Conservation (phyloP, 345 rosid species). For the Crucihimalaya himalaica region DNA sequence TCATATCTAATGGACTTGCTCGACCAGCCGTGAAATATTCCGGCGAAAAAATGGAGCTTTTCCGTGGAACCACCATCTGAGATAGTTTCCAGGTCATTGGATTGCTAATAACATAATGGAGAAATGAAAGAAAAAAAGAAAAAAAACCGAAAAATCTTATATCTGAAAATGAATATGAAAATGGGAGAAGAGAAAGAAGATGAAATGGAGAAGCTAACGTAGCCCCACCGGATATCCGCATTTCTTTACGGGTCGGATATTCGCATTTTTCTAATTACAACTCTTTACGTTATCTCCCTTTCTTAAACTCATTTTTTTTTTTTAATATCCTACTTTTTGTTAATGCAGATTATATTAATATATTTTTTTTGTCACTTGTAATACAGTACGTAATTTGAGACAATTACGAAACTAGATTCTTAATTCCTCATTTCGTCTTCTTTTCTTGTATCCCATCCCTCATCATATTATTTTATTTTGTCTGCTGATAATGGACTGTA, state of each 20-base stretch:
- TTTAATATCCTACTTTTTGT: background rate
- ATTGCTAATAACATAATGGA: constrained; percentile 47
- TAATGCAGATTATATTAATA: background rate
- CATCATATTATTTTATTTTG: no score
- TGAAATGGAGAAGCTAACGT: constrained; percentile 24
- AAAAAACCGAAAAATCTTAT: background rate
- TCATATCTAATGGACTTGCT: no score
- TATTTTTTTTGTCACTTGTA: background rate
- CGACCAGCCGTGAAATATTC: constrained; percentile 42
- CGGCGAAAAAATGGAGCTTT: constrained; percentile 32
- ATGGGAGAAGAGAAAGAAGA: constrained; percentile 26
- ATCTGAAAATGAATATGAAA: no score
- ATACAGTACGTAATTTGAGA: background rate
- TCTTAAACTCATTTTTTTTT: background rate
- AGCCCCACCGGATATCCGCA: constrained; percentile 35
- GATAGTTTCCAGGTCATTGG: constrained; percentile 30
- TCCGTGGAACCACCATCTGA: constrained; percentile 52
- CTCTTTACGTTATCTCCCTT: constrained; percentile 16
- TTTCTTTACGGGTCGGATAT: constrained; percentile 40
- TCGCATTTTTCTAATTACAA: constrained; percentile 30
- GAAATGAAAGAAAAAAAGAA: background rate
- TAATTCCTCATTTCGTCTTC: background rate
- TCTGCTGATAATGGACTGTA: background rate
- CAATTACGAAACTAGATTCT: background rate
- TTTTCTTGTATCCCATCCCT: background rate